These are phyloP conservation scores for Tritrichomonas musculus DNA, from an alignment of 208 protist genomes.

Conservation along the genomic window DNA sequence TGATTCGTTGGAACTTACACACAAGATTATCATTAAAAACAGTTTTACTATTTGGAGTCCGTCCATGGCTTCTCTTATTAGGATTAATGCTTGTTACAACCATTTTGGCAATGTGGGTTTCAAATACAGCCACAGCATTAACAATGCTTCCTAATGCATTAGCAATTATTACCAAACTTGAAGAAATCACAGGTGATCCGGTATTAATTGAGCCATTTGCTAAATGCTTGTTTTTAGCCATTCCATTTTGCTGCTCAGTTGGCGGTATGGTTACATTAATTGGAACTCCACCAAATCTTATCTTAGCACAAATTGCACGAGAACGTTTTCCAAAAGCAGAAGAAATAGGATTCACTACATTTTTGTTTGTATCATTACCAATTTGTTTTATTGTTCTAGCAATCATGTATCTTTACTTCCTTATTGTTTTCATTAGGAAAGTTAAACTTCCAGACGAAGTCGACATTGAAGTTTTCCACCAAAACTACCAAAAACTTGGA, in stretches of 20 bases:
- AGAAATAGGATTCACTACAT: not conserved
- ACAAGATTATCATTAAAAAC: slow-evolving; percentile 34
- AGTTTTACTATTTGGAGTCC: slow-evolving; percentile 30
- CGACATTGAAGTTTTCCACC: not conserved
- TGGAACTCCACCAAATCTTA: slow-evolving; percentile 47
- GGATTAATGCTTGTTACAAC: slow-evolving; percentile 41
- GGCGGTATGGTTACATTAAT: slow-evolving; percentile 46
- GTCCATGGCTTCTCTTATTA: slow-evolving; percentile 37
- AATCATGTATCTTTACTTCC: not conserved
- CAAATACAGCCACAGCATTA: slow-evolving; percentile 44
- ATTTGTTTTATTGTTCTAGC: not conserved
- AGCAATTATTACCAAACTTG: not conserved
- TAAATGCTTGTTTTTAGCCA: not conserved
- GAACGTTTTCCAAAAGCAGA: not conserved
- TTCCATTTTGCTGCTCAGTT: slow-evolving; percentile 27
- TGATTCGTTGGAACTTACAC: slow-evolving; percentile 41
- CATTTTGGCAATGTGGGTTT: slow-evolving; percentile 47
- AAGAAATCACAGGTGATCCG: slow-evolving; percentile 1
- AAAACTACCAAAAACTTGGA: not conserved
- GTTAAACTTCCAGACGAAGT: not conserved
- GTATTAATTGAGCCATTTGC: not conserved
- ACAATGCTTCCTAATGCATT: slow-evolving; percentile 10
- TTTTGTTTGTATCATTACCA: slow-evolving; percentile 28
- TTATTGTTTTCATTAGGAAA: not conserved
- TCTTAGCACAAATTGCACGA: slow-evolving; percentile 20